Evolutionary conservation across 257 asterid genomes (phyloP).

Genomic region (Lavandula angustifolia): DNA sequence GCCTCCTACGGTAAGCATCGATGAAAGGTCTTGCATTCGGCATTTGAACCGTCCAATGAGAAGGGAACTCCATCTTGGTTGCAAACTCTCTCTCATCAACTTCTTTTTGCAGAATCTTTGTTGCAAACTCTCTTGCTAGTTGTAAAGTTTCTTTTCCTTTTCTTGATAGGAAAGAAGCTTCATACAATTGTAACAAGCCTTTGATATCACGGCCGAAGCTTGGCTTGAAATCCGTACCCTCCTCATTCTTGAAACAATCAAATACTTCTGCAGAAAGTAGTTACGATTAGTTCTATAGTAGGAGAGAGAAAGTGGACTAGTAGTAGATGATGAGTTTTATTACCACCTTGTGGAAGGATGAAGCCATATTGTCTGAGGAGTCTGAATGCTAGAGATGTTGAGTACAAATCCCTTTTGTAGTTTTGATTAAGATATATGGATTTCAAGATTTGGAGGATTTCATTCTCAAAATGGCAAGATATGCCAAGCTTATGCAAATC

Average conservation of each 20-base stretch:
- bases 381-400: constrained; percentile 5
- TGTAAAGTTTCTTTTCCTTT: neutral
- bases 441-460: neutral
- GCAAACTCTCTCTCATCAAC: neutral
- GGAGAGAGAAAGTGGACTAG: too few relatives aligned
- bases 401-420: constrained; percentile 6
- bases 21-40: neutral
- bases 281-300: neutral
- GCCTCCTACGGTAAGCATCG: neutral
- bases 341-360: constrained; percentile 10
- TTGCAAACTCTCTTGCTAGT: neutral
- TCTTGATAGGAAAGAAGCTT: constrained; percentile 10
- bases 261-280: neutral
- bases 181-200: constrained; percentile 17
- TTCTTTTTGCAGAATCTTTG: neutral
- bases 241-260: constrained; percentile 1
- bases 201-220: neutral
- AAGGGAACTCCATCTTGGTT: neutral
- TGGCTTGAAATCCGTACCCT: neutral
- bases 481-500: constrained; percentile 7
- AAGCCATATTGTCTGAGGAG: constrained; percentile 14
- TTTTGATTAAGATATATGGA: neutral
- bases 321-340: too few relatives aligned
- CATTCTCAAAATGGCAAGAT: neutral
- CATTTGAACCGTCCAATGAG: constrained; percentile 11